These are phyloP conservation scores for Aciculosporium take DNA, from an alignment of 2,329 filamentous ascomycete species.

Conservation along the genomic window DNA sequence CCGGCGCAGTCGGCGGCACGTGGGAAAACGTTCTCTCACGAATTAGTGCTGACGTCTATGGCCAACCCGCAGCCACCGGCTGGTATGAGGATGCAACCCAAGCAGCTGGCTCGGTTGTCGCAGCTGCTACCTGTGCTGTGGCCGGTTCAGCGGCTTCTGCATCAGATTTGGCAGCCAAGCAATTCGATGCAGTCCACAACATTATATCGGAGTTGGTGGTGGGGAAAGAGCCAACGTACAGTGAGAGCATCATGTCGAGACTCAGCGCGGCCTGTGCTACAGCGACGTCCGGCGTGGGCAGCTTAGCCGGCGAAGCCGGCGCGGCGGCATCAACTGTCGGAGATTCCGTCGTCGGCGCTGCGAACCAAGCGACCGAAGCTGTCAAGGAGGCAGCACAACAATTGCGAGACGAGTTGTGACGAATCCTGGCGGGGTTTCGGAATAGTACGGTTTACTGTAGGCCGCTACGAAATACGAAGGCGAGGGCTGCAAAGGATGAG, in stretches of 20 bases:
- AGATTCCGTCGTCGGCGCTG: conserved; percentile 22
- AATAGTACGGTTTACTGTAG: neutral
- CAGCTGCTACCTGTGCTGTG: conserved; percentile 39
- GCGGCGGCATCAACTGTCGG: conserved; percentile 20
- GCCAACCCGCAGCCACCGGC: conserved; percentile 43
- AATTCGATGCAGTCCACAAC: conserved; percentile 56
- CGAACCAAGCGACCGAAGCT: conserved; percentile 26
- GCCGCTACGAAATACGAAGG: neutral
- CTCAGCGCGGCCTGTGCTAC: conserved; percentile 60
- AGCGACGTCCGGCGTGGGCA: conserved; percentile 41
- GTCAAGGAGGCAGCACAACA: conserved; percentile 25
- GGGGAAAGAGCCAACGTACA: conserved; percentile 69
- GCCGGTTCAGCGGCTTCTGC: conserved; percentile 33
- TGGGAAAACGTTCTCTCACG: conserved; percentile 37
- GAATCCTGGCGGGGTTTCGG: conserved; percentile 3
- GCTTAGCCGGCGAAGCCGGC: conserved; percentile 21
- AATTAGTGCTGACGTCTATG: conserved; percentile 57
- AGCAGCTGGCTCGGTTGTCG: conserved; percentile 41
- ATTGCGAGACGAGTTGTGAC: conserved; percentile 29
- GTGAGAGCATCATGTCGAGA: conserved; percentile 62
- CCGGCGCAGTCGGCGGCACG: conserved; percentile 23
- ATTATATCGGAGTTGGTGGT: conserved; percentile 63
- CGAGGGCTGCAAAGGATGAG: neutral
- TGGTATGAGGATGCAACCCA: conserved; percentile 35
- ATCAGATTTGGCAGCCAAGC: conserved; percentile 43